Percentiles rank a stretch among this genome's conserved stretches.
These are phyloP conservation scores for Cercospora sp. DNA, from an alignment of 2,329 filamentous ascomycete species.

Conservation along the genomic window DNA sequence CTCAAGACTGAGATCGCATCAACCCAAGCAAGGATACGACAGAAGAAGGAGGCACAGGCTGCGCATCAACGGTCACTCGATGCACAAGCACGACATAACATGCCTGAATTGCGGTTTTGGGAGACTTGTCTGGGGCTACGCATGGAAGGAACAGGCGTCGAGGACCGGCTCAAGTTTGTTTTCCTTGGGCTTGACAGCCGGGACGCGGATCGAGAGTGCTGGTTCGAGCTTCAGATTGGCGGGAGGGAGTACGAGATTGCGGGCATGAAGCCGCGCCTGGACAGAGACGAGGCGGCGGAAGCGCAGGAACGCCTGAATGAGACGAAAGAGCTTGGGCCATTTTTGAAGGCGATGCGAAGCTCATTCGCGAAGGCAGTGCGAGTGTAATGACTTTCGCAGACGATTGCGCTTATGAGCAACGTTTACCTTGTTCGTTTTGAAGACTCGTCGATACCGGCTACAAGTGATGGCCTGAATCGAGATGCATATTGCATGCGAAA, in stretches of 20 bases:
- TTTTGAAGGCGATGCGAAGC: slow-evolving; percentile 81
- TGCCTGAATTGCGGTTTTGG: slow-evolving; percentile 95
- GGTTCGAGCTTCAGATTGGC: slow-evolving; percentile 86
- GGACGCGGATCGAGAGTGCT: slow-evolving; percentile 84
- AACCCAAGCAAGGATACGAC: slow-evolving; percentile 69
- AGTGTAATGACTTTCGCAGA: not conserved
- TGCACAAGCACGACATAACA: slow-evolving; percentile 81
- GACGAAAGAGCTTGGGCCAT: slow-evolving; percentile 66
- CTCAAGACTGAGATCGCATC: slow-evolving; percentile 60
- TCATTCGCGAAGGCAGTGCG: slow-evolving; percentile 62
- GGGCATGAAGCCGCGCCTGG: slow-evolving; percentile 78
- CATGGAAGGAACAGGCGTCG: slow-evolving; percentile 73
- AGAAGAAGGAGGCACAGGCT: slow-evolving; percentile 68
- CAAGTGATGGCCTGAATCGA: not conserved
- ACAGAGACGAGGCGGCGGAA: slow-evolving; percentile 72
- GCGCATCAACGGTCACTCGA: slow-evolving; percentile 74
- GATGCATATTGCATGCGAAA: not conserved
- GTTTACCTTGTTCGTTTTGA: not conserved
- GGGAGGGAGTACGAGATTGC: slow-evolving; percentile 82
- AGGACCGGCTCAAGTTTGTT: slow-evolving; percentile 85
- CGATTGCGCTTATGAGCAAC: not conserved
- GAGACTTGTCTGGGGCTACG: slow-evolving; percentile 82
- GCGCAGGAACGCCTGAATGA: slow-evolving; percentile 81
- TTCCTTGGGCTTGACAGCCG: slow-evolving; percentile 84
- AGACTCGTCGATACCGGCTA: not conserved